Conservation (phyloP, 768 basidiomycete species). For the Fomitopsis serialis region DNA sequence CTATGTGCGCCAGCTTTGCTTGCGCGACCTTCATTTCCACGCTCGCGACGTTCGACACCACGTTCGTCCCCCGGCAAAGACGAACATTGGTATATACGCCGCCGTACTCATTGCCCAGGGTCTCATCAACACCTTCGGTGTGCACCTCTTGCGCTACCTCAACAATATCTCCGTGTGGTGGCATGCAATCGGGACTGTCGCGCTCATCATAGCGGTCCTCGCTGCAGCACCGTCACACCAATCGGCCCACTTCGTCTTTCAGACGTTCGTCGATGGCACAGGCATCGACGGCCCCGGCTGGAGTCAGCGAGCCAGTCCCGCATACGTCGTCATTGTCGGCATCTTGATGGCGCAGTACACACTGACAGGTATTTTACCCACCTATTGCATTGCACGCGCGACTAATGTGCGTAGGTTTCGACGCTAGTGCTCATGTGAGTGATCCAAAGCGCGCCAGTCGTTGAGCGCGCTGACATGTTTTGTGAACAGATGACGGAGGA, state of each 20-base stretch:
- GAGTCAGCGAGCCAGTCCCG: constrained; percentile 60
- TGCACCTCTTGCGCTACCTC: constrained; percentile 54
- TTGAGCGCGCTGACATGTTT: too few relatives aligned
- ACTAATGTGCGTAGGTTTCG: constrained; percentile 44
- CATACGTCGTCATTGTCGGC: constrained; percentile 68
- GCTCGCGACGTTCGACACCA: constrained; percentile 49
- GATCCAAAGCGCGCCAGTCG: background rate
- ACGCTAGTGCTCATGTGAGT: constrained; percentile 66
- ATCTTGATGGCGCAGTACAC: constrained; percentile 78
- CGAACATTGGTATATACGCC: constrained; percentile 64
- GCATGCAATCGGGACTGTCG: constrained; percentile 67
- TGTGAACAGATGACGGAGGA: constrained; percentile 66
- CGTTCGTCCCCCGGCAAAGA: constrained; percentile 54
- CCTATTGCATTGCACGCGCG: background rate
- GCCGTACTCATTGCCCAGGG: constrained; percentile 65
- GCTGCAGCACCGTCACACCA: constrained; percentile 70
- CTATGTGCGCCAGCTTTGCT: constrained; percentile 40
- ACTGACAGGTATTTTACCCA: constrained; percentile 46
- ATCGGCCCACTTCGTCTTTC: constrained; percentile 64
- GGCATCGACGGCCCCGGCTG: constrained; percentile 50
- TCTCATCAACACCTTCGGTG: constrained; percentile 72
- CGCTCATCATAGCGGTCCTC: constrained; percentile 62
- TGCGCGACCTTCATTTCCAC: constrained; percentile 69
- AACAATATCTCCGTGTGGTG: constrained; percentile 74
- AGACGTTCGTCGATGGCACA: constrained; percentile 65